Base-by-base conservation (phyloP, 768 basidiomycete genomes). In the Udeniomyces megalosporus region DNA sequence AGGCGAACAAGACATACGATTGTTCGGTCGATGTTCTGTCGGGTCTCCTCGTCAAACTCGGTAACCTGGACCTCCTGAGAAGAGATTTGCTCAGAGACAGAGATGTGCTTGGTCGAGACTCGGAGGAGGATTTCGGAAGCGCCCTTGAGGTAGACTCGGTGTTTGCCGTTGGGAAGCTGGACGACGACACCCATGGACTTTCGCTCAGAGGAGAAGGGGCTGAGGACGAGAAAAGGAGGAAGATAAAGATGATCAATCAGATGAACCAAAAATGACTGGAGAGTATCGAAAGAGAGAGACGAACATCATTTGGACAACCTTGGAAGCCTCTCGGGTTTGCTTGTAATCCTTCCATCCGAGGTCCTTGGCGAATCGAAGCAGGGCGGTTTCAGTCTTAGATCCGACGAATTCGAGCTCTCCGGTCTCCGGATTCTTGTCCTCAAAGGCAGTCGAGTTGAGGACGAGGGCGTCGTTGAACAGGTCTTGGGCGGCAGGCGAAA, bases 171-270 rank as follows among this genome's bases (percentile, higher is more conserved):
- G 15, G 76, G 73, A 24, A 81, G 72, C 71, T 76, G 77, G 66
- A 97, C 79, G 26, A 95, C 87, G 60, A 88, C 86, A 44, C 87
- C 92, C 90, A 95, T 95, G 6, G 86, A 81, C 76, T 96, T 97
- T 67, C 89, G 83, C 66, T 89, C 85, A 68, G 87, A 89, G 7
- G 86, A 88, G 76, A 96, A 95, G 0, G 93, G 93, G 51, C 61
- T 62, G 54, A 11, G 32, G 24, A 45, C 4, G 29, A 11, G 52
- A 44, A 50, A 56, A 42, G 54, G 28, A 17, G 53, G 15, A 28
- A 29, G 4, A 53, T 24, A 32, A 45, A n/a, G 46, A 47, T 15
- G 14, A 6, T 15, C 17, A 12, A 22, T 26, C 12, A 38, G 34
- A 57, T 31, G 5, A 17, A 8, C 38, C 38, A 42, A 51, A 31